Evolutionary conservation across 1,139 yeast genomes (phyloP), one percentile per base, ranked within the genome.

Genomic region (Groenewaldozyma auringiensis): DNA sequence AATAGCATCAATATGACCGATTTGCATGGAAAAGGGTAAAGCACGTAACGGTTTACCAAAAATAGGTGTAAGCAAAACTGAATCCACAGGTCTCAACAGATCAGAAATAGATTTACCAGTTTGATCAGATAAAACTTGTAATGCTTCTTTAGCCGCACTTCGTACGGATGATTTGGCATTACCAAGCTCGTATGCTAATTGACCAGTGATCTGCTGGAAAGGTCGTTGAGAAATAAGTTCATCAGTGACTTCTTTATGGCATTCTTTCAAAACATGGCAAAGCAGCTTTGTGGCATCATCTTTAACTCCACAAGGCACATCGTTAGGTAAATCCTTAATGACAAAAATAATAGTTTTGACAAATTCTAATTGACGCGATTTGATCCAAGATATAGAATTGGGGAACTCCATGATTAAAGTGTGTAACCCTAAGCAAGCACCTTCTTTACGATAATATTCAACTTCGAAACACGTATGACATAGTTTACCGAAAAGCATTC

Each of bases 31-130:
- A 68, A 94, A 92, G 0, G 99, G 98, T 51, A 94, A 72, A 0
- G 98, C 98, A 51, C 99, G 74, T 50, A 94, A 68, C 1, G 99
- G 99, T 60, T 94, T 94, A 4, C 96, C 95, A 68, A 92, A 94
- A 37, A 94, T 92, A 6, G 98, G 98, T 1, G 94, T 86, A 42
- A 94, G 68, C 39, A 94, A 70, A 40, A 89, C 77, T 39, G 79
- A 83, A 55, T 87, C 86, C 42, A 94, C 88, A 14, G 94, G 94
- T 9, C 79, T 78, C 64, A 94, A 80, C 53, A 94, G 75, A 1
- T 81, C 76, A 1, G 92, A 76, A 44, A 88, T 72, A 1, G 94
- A 76, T 20, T 82, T 81, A 1, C 71, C 70, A 0, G 94, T 81
- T 0, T 83, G 76, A 17, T 81, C 82, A 0, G 95, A 78, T 21